A percentile compares a stretch with the other conserved stretches of the same genome.
phyloP scores from a whole-genome alignment of 2,329 filamentous ascomycete genomes.

The Cercospora zeae-maydis region DNA sequence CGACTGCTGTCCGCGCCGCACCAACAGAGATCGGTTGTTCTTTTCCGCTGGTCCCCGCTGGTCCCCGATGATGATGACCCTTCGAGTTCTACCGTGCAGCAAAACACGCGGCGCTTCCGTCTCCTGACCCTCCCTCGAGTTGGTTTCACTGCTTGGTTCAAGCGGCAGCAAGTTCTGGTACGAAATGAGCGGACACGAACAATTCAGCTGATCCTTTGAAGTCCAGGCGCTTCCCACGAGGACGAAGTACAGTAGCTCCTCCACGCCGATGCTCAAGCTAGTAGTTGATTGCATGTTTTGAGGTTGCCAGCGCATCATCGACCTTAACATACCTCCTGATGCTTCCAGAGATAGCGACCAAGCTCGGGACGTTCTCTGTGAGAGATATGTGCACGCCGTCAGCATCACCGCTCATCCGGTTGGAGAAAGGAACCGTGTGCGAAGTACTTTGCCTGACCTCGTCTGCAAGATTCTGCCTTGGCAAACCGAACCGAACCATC shows the following conservation, averaged over 20 bases:
- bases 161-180: not conserved
- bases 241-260: not conserved
- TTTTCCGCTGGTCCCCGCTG: not conserved
- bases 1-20: too few species aligned
- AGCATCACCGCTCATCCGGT: slow-evolving; percentile 8
- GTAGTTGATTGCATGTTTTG: slow-evolving; percentile 4
- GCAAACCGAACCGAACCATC: slow-evolving; percentile 3
- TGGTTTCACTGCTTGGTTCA: not conserved
- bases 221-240: not conserved
- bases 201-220: not conserved
- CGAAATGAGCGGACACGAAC: not conserved
- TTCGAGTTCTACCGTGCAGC: not conserved
- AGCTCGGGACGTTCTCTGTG: not conserved
- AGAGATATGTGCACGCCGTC: slow-evolving; percentile 7
- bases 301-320: not conserved
- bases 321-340: slow-evolving; percentile 8
- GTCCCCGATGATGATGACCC: not conserved
- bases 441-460: not conserved
- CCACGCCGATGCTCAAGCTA: not conserved
- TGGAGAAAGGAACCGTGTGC: slow-evolving; percentile 1
- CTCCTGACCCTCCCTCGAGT: not conserved
- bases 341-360: not conserved
- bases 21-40: too few species aligned
- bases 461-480: slow-evolving; percentile 5
- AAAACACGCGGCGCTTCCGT: not conserved